Conservation (phyloP, 164 flowering plant genomes). For the Aristolochia californica region DNA sequence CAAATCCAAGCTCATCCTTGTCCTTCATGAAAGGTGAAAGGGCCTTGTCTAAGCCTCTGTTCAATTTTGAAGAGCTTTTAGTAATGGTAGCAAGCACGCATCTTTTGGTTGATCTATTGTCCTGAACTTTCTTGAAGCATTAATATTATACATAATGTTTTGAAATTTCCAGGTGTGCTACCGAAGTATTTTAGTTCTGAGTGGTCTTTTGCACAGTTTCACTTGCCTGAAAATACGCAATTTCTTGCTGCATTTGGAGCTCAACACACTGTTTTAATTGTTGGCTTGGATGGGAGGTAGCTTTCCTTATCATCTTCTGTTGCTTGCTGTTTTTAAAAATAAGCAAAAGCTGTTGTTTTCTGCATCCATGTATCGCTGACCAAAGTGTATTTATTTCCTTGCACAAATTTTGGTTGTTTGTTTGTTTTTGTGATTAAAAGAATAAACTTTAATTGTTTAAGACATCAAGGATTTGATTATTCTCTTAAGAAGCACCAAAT, state of each 20-base stretch:
- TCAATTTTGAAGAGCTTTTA: neutral
- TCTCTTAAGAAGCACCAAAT: no score
- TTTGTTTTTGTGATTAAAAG: no score
- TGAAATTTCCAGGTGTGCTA: conserved; percentile 42
- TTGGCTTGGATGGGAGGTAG: conserved; percentile 94
- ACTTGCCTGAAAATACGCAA: conserved; percentile 50
- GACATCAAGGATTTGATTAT: no score
- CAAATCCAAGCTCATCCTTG: conserved; percentile 69
- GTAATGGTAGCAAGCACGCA: neutral
- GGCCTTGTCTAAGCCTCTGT: neutral
- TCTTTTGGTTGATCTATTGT: neutral
- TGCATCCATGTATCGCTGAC: no score
- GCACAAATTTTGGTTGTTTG: no score
- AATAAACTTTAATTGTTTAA: no score
- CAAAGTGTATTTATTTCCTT: no score
- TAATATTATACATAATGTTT: neutral
- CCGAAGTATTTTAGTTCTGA: conserved; percentile 93
- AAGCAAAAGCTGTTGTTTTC: no score
- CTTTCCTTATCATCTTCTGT: neutral
- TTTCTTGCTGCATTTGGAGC: conserved; percentile 74
- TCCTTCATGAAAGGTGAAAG: conserved; percentile 86
- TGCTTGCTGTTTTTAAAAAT: no score
- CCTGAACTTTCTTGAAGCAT: neutral
- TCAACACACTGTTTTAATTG: conserved; percentile 51
- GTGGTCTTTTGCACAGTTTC: conserved; percentile 90